Evolutionary conservation across 768 basidiomycete genomes (phyloP).

Genomic region (Tulasnella sp.): DNA sequence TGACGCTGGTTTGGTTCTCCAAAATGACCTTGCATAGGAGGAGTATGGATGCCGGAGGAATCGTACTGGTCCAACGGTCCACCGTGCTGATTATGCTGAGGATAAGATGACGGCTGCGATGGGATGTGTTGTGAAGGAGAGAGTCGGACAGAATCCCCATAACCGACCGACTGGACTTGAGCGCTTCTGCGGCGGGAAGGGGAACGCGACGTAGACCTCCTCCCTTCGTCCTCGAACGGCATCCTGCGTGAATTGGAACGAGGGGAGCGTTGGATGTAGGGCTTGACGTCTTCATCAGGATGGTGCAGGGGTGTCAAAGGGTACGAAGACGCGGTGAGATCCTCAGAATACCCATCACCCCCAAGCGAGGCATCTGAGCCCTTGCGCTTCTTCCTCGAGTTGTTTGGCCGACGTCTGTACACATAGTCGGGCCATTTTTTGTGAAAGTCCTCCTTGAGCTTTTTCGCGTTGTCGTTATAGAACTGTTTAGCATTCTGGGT

Average conservation of each 20-base stretch:
- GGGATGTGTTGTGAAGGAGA: not conserved
- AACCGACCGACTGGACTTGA: not conserved
- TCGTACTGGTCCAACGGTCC: not conserved
- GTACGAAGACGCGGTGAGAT: not conserved
- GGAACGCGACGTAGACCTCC: not conserved
- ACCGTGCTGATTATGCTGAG: not conserved
- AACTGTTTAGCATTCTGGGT: constrained; percentile 69
- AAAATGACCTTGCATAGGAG: not conserved
- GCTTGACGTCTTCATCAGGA: not conserved
- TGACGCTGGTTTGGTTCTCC: not conserved
- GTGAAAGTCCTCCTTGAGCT: constrained; percentile 78
- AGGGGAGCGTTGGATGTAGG: not conserved
- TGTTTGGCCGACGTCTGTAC: constrained; percentile 79
- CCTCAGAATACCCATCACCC: not conserved
- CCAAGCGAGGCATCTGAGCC: constrained; percentile 4
- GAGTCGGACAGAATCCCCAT: not conserved
- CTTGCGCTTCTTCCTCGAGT: constrained; percentile 57
- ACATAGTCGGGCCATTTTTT: constrained; percentile 82
- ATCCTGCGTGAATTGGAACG: not conserved
- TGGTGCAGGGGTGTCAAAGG: not conserved
- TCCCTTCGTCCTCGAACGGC: too few relatives aligned
- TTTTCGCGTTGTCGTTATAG: constrained; percentile 78
- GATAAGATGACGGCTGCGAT: not conserved
- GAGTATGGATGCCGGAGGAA: not conserved
- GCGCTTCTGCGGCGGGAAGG: not conserved